Evolutionary conservation across 2,329 filamentous ascomycete species (phyloP).

Genomic region (Claviceps arundinis): DNA sequence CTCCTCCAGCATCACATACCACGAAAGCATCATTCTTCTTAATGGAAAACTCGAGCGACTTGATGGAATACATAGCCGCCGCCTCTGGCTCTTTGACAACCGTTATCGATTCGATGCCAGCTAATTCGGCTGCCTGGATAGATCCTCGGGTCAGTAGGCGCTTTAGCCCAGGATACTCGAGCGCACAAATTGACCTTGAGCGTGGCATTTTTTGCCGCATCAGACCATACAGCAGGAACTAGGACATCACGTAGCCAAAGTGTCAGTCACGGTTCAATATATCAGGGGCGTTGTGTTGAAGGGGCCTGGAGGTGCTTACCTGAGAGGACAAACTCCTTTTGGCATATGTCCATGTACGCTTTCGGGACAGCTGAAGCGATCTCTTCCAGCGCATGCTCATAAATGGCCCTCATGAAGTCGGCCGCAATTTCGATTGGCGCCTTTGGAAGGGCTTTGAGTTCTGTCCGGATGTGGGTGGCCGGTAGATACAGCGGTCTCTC

Average conservation of each 20-base stretch:
- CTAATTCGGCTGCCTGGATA: constrained; percentile 22
- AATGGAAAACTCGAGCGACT: constrained; percentile 26
- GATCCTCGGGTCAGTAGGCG: background rate
- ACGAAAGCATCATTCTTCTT: constrained; percentile 34
- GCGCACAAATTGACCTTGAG: constrained; percentile 6
- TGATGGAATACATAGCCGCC: constrained; percentile 34
- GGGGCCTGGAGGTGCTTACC: constrained; percentile 13
- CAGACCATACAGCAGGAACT: constrained; percentile 46
- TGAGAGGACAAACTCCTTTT: constrained; percentile 27
- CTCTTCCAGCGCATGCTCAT: constrained; percentile 21
- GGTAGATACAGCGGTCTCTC: constrained; percentile 7
- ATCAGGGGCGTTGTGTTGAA: background rate
- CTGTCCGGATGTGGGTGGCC: background rate
- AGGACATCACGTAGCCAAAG: constrained; percentile 18
- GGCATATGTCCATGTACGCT: constrained; percentile 8
- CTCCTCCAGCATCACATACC: constrained; percentile 40
- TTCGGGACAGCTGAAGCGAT: constrained; percentile 17
- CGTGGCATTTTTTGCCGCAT: constrained; percentile 38
- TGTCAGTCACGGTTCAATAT: background rate
- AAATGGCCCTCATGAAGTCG: constrained; percentile 5
- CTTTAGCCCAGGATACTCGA: background rate
- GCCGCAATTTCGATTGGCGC: constrained; percentile 6
- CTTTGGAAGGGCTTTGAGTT: constrained; percentile 8
- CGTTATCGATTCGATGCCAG: constrained; percentile 27
- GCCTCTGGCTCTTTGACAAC: constrained; percentile 39